Evolutionary conservation across 129 eudicot genomes (phyloP).

Genomic region (Helianthus tuberosus): DNA sequence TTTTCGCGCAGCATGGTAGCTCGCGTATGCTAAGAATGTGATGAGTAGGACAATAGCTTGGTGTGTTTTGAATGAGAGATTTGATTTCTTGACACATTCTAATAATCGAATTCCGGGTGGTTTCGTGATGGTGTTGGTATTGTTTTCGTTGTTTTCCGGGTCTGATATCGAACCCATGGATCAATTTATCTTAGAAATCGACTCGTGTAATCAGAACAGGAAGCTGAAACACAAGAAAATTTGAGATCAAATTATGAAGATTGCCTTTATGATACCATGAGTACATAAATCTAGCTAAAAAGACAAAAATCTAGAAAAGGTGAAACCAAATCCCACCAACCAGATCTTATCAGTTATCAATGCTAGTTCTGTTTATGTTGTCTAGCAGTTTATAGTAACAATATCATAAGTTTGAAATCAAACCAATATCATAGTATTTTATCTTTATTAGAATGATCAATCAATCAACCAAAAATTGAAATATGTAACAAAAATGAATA

Average conservation of each 20-base stretch:
- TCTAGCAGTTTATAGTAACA: conserved; percentile 1
- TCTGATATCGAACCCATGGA: conserved; percentile 51
- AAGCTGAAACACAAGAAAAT: conserved; percentile 26
- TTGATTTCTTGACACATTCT: conserved; percentile 49
- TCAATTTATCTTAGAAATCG: background rate
- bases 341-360: conserved; percentile 17
- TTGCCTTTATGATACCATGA: background rate
- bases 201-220: conserved; percentile 3
- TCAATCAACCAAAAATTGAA: background rate
- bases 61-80: conserved; percentile 67
- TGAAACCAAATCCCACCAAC: conserved; percentile 3
- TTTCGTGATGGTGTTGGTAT: conserved; percentile 28
- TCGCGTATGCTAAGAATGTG: conserved; percentile 76
- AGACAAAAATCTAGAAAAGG: background rate
- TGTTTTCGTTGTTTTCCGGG: conserved; percentile 24
- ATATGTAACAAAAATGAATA: background rate
- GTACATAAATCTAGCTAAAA: conserved; percentile 2
- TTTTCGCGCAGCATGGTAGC: conserved; percentile 82
- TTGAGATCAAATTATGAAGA: conserved; percentile 3
- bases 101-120: conserved; percentile 68
- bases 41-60: conserved; percentile 71
- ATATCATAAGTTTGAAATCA: background rate
- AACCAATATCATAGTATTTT: no score
- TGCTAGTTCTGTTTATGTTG: conserved; percentile 3
- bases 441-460: background rate